Percentiles rank a stretch among this genome's conserved stretches.
Conservation (phyloP, 768 basidiomycete species). For the Mycena kentingensis region DNA sequence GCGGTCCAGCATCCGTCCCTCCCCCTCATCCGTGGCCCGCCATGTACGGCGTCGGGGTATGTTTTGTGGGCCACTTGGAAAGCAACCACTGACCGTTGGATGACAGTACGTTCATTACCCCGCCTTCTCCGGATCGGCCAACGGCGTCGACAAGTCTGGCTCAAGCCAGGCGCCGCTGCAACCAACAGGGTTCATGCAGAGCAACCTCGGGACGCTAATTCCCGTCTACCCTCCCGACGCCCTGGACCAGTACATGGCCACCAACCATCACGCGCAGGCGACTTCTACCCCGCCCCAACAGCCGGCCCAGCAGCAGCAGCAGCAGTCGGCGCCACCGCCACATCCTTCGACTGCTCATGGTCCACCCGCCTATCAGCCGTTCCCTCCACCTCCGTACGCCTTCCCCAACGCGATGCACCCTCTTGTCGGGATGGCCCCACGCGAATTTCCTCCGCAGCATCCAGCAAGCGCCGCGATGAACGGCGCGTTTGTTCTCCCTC, state of each 20-base stretch:
- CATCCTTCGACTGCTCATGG: too few species aligned
- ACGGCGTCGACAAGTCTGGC: conserved; percentile 28
- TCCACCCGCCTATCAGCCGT: too few species aligned
- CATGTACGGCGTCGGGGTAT: conserved; percentile 49
- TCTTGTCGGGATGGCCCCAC: too few species aligned
- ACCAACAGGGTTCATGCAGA: conserved; percentile 71
- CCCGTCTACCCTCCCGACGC: conserved; percentile 73
- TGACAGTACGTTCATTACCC: conserved; percentile 33
- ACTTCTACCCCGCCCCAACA: conserved; percentile 26
- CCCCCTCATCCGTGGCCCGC: conserved; percentile 40
- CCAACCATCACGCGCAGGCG: conserved; percentile 34
- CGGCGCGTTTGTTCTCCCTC: too few species aligned
- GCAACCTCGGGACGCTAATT: conserved; percentile 71
- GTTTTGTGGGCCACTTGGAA: neutral
- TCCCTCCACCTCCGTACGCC: too few species aligned
- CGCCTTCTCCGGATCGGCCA: conserved; percentile 51
- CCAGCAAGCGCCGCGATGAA: too few species aligned
- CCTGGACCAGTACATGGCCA: conserved; percentile 67
- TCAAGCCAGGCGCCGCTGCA: conserved; percentile 57
- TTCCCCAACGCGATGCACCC: too few species aligned
- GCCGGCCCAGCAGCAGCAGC: conserved; percentile 28
- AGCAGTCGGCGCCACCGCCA: too few species aligned
- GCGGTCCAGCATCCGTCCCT: conserved; percentile 32
- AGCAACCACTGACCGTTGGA: conserved; percentile 1
- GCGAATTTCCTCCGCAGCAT: too few species aligned